Percentiles rank a stretch among this genome's conserved stretches.
These are phyloP conservation scores for Amborella trichopoda DNA, from an alignment of 164 flowering plant genomes.

Conservation along the genomic window DNA sequence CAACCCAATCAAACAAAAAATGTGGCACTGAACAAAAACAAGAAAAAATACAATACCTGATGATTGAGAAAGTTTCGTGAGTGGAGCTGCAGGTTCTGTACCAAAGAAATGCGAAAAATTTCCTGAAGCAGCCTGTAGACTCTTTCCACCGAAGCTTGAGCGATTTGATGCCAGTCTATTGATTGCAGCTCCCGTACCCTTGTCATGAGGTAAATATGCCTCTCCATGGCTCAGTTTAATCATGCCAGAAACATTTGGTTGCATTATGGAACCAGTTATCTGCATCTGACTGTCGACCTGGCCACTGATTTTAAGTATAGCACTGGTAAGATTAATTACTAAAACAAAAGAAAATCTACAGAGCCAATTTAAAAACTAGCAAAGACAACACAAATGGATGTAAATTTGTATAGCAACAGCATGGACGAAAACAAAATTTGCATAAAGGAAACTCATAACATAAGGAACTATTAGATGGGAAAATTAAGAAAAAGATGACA, in stretches of 20 bases:
- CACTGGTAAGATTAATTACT: not conserved
- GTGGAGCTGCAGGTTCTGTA: constrained; percentile 48
- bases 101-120: constrained; percentile 71
- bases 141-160: constrained; percentile 35
- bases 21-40: too few relatives aligned
- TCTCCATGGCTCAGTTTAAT: constrained; percentile 94
- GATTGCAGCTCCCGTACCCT: constrained; percentile 66
- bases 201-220: constrained; percentile 95
- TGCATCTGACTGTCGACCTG: constrained; percentile 94
- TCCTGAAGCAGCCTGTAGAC: constrained; percentile 53
- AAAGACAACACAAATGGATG: too few relatives aligned
- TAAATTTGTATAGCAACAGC: too few relatives aligned
- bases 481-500: too few relatives aligned
- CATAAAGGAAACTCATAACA: too few relatives aligned
- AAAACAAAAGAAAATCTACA: too few relatives aligned
- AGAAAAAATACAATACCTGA: constrained; percentile 29
- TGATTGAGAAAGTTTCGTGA: constrained; percentile 35
- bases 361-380: too few relatives aligned
- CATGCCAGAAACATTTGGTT: constrained; percentile 90
- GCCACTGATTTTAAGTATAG: constrained; percentile 54
- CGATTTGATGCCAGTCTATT: constrained; percentile 48
- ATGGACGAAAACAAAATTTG: too few relatives aligned
- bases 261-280: constrained; percentile 86
- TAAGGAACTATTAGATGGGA: too few relatives aligned
- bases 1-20: too few relatives aligned